Evolutionary conservation across 768 basidiomycete genomes (phyloP), one percentile per base, ranked within the genome.

Genomic region (Grammothele lineata): DNA sequence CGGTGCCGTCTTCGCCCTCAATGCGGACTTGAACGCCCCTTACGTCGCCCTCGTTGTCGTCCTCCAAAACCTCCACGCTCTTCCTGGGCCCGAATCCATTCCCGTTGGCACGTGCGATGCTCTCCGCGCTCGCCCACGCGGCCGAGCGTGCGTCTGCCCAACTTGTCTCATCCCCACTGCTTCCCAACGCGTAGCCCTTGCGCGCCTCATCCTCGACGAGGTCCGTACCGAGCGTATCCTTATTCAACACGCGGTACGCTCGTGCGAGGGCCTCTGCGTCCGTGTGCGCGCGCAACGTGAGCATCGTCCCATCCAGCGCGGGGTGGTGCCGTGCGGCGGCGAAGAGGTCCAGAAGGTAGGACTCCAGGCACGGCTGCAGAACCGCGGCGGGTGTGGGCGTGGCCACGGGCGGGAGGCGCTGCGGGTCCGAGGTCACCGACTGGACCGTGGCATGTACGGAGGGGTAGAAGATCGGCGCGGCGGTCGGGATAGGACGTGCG

Each of bases 261-360:
- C 80, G 74, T 9, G 77, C 71, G 24, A 92, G 75, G n/a, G 72
- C 80, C 54, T 81, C 75, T 8, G 80, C 83, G 54, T 90, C 87
- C 46, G 70, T 69, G 51, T 76, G 73, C 0, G 83, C 75, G 27
- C 73, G 74, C 17, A 71, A 73, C 1, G 81, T 86, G 19, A 92
- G 71, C 45, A 88, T 66, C 52, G 76, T 80, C 14, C 75, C 83
- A 49, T 91, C 88, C 15, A 92, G 66, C 39, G 76, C 71, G 0
- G 79, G 76, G 57, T 83, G 80, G 56, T 90, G 85, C 6, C 88
- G 78, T 19, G 81, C 75, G 3, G 88, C 87, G 22, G 81, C 74
- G 50, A 91, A 84, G 10, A 90, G 68, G 59, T 90, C 86, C 9
- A 80, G 73, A 6, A 87, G 69, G 57, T 90, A 91, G n/a, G 82